phyloP scores from a whole-genome alignment of 2,329 filamentous ascomycete genomes.

The Fusarium buxicola region DNA sequence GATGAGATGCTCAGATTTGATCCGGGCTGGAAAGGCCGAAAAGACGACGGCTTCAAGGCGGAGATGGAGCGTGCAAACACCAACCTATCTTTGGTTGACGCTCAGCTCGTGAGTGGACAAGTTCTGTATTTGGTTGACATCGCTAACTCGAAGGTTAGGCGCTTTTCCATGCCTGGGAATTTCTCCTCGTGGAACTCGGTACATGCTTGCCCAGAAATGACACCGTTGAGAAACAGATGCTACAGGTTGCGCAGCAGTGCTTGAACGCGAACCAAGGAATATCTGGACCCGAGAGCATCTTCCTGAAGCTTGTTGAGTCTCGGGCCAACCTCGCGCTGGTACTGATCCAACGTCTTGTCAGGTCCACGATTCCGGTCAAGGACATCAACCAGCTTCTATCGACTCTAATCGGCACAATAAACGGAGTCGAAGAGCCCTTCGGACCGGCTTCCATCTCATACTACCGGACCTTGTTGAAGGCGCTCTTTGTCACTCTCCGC shows the following conservation, averaged over 20 bases:
- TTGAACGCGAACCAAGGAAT: conserved; percentile 80
- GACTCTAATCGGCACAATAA: conserved; percentile 64
- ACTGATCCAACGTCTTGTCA: conserved; percentile 82
- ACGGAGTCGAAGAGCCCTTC: conserved; percentile 66
- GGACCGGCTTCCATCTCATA: conserved; percentile 69
- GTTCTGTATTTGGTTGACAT: conserved; percentile 42
- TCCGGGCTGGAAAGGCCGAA: conserved; percentile 77
- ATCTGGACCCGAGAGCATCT: conserved; percentile 82
- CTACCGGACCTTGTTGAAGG: conserved; percentile 84
- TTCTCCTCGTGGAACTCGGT: conserved; percentile 85
- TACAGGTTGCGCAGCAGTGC: conserved; percentile 81
- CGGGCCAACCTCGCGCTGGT: conserved; percentile 85
- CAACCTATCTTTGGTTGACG: conserved; percentile 92
- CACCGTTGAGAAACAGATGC: conserved; percentile 74
- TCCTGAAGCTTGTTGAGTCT: conserved; percentile 78
- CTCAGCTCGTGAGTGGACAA: conserved; percentile 76
- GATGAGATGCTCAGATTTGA: conserved; percentile 82
- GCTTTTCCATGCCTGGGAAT: conserved; percentile 90
- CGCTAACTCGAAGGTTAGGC: conserved; percentile 60
- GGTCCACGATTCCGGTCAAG: conserved; percentile 61
- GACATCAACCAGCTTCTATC: conserved; percentile 65
- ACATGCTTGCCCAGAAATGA: conserved; percentile 66
- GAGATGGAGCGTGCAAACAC: conserved; percentile 90
- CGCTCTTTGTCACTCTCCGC: conserved; percentile 84
- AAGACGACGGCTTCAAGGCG: conserved; percentile 78